Percentiles rank a stretch among this genome's conserved stretches.
Conservation (phyloP, 306 rosid genomes). For the Phaseolus lunatus region DNA sequence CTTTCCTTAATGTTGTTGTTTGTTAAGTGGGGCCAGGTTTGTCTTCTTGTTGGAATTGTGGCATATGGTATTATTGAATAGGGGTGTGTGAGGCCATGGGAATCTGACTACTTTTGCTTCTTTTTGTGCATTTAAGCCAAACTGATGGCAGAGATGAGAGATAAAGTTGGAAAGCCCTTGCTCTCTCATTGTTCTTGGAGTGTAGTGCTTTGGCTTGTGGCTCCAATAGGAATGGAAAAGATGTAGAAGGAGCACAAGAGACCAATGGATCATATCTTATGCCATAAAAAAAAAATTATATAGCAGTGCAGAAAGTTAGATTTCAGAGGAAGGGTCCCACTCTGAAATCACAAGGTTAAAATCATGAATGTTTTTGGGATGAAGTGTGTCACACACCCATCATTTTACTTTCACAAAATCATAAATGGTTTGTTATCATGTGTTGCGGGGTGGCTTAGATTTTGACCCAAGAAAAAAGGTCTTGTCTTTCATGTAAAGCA, state of each 20-base stretch:
- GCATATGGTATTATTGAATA: slow-evolving; percentile 54
- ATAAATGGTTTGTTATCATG: slow-evolving; percentile 41
- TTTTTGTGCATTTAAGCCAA: slow-evolving; percentile 58
- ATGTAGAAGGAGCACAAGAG: background rate
- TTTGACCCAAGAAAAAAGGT: slow-evolving; percentile 45
- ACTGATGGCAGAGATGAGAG: slow-evolving; percentile 42
- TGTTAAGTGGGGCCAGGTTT: slow-evolving; percentile 70
- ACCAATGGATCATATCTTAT: background rate
- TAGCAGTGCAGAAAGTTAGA: slow-evolving; percentile 45
- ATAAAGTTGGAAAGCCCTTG: slow-evolving; percentile 37
- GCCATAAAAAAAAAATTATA: background rate
- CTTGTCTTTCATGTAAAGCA: slow-evolving; percentile 56
- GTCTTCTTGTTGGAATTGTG: slow-evolving; percentile 71
- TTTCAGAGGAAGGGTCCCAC: slow-evolving; percentile 48
- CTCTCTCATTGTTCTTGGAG: slow-evolving; percentile 38
- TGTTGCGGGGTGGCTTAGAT: slow-evolving; percentile 50
- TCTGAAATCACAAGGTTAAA: slow-evolving; percentile 54
- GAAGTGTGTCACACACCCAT: slow-evolving; percentile 15
- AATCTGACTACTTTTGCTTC: slow-evolving; percentile 67
- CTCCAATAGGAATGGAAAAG: slow-evolving; percentile 36
- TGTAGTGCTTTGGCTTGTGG: slow-evolving; percentile 47
- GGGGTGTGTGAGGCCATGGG: slow-evolving; percentile 47
- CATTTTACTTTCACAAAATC: slow-evolving; percentile 19
- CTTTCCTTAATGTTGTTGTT: slow-evolving; percentile 44
- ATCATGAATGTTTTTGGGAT: slow-evolving; percentile 49